These are phyloP conservation scores for Tylopilus sp. DNA, from an alignment of 768 basidiomycete genomes.

Conservation along the genomic window DNA sequence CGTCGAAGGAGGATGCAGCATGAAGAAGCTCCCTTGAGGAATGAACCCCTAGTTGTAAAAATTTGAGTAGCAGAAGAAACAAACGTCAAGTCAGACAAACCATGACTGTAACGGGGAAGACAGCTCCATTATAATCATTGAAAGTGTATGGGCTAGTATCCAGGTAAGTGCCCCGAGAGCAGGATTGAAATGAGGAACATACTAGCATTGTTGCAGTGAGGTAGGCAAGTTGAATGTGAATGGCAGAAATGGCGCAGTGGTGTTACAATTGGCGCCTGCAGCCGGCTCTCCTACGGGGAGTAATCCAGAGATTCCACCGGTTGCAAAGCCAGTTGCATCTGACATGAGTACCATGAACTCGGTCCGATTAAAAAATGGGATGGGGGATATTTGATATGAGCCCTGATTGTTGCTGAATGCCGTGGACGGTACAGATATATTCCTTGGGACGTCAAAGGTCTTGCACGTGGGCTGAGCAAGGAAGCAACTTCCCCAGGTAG, in stretches of 20 bases:
- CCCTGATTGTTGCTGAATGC: slow-evolving; percentile 54
- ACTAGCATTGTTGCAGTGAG: slow-evolving; percentile 63
- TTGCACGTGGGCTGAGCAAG: slow-evolving; percentile 23
- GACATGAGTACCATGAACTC: slow-evolving; percentile 63
- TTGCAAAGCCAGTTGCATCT: slow-evolving; percentile 64
- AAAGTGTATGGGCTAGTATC: slow-evolving; percentile 44
- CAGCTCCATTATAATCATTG: slow-evolving; percentile 41
- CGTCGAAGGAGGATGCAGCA: slow-evolving; percentile 38
- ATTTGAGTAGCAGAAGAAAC: neutral
- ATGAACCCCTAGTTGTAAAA: slow-evolving; percentile 48
- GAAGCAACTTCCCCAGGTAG: neutral
- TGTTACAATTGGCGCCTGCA: slow-evolving; percentile 45
- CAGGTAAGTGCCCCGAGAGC: slow-evolving; percentile 3
- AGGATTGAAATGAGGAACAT: slow-evolving; percentile 12
- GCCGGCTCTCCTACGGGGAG: slow-evolving; percentile 46
- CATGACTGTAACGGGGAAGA: slow-evolving; percentile 51
- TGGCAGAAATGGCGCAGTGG: slow-evolving; percentile 38
- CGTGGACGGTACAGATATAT: slow-evolving; percentile 51
- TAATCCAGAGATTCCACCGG: slow-evolving; percentile 55
- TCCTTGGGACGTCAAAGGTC: slow-evolving; percentile 53
- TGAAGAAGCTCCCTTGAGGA: slow-evolving; percentile 54
- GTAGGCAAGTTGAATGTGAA: slow-evolving; percentile 51
- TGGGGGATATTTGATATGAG: slow-evolving; percentile 41
- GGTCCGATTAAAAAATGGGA: slow-evolving; percentile 39
- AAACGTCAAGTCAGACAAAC: slow-evolving; percentile 32